Base-by-base conservation (phyloP, 1,139 yeast species). In the Candida sojae region DNA sequence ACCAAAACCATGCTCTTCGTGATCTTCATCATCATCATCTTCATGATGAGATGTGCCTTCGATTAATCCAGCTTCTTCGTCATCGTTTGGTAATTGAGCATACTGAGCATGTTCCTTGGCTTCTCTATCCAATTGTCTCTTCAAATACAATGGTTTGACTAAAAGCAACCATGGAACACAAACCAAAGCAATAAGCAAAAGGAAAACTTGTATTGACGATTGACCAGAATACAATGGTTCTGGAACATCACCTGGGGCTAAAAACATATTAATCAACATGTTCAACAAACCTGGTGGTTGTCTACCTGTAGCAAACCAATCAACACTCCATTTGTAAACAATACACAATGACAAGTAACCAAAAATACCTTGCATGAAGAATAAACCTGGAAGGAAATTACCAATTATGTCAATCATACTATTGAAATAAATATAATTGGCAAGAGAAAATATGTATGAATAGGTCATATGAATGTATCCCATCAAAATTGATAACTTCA, bases 221-320 rank as follows among this genome's bases (percentile, higher is more conserved):
- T 88, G 96, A 2, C 87, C 86, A 1, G 74, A 63, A 61, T 83
- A 88, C 47, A 88, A 72, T 43, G 77, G 81, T 52, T 84, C 92
- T 9, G 80, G 88, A 47, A 87, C 78, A 4, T 70, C 76, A 21
- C 95, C 95, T 11, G 96, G 96, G 2, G 90, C 67, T 57, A 88
- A 75, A 58, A 88, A 87, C 95, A 88, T 88, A 50, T 84, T 82
- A 59, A 88, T 88, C 63, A 88, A 75, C 90, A 87, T 87, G 64
- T 87, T 87, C 65, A 88, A 75, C 59, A 88, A 75, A 38, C 91
- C 88, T 39, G 96, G 96, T 6, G 95, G 92, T 48, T 86, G 89
- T 60, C 79, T 71, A 2, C 71, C 79, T 48, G 82, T 76, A n/a
- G 77, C 82, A 51, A 78, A 73, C 96, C 96, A 88, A 64, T 87